Evolutionary conservation across 225 moss, liverwort and hornwort genomes (phyloP), one percentile per base, ranked within the genome.

Genomic region (Lunularia cruciata): DNA sequence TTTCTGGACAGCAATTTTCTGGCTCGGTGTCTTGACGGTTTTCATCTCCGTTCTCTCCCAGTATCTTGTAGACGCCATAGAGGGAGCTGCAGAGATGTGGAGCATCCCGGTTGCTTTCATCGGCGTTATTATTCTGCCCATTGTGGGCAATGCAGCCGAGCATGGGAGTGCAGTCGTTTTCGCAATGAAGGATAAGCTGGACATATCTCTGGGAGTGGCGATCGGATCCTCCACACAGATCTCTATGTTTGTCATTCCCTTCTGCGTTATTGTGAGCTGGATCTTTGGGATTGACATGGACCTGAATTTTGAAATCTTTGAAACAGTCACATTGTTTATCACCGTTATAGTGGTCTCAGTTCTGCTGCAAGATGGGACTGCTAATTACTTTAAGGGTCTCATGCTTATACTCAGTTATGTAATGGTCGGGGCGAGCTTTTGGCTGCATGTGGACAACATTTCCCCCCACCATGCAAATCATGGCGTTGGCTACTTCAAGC

Each of bases 201-300:
- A 92, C 77, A 92, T 92, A 20, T 85, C 91, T 8, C 71, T 92
- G 23, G 91, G 91, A 28, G 87, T 92, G 35, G 87, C 83, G 23
- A 85, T 92, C 60, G 91, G 91, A 60, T 92, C 91, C 22, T 92
- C 91, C 61, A 92, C 91, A 48, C 91, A 92, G 63, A 92, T 92
- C 40, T 81, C 91, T 10, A 92, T 92, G 91, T 92, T 92, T 76
- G 85, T 92, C 73, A 95, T 95, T 75, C 95, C 92, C 19, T 76
- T 86, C 18, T 89, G 86, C 64, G 86, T 74, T 19, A 72, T 95
- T 18, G 76, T 88, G 7, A 88, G 85, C 2, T 95, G 92, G 95
- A 45, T 76, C 1, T 75, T 78, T 74, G 90, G 85, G 4, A 80
- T 76, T 47, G 80, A 73, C 39, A 88, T 95, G 90, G 95, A 90